Percentiles rank a stretch among this genome's conserved stretches.
Conservation (phyloP, 2,329 filamentous ascomycete genomes). For the Phaeosphaeria sp. region DNA sequence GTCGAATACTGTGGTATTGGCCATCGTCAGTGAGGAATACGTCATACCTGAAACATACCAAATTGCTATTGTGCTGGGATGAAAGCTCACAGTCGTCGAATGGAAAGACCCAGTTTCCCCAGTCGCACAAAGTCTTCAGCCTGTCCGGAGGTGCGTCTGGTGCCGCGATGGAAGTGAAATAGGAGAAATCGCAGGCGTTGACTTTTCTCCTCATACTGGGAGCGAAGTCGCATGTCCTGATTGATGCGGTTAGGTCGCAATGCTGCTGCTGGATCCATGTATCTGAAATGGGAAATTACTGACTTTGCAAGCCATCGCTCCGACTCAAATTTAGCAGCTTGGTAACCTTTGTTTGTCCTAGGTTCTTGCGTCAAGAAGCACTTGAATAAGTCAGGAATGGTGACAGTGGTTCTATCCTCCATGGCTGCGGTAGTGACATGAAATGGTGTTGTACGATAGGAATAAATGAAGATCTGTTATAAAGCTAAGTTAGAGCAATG, state of each 20-base stretch:
- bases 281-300: neutral
- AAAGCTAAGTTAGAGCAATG: neutral
- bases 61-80: neutral
- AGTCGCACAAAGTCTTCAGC: slow-evolving; percentile 6
- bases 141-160: slow-evolving; percentile 2
- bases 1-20: slow-evolving; percentile 1
- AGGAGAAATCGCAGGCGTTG: slow-evolving; percentile 5
- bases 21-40: neutral
- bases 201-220: slow-evolving; percentile 4
- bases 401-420: slow-evolving; percentile 4
- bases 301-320: slow-evolving; percentile 5
- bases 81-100: slow-evolving; percentile 4
- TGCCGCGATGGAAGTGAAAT: slow-evolving; percentile 5
- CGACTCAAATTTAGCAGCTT: slow-evolving; percentile 2
- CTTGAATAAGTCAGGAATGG: slow-evolving; percentile 3
- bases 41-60: neutral
- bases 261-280: neutral
- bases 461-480: neutral
- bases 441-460: neutral
- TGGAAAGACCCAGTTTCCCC: slow-evolving; percentile 4
- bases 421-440: neutral
- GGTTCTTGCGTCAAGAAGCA: slow-evolving; percentile 3
- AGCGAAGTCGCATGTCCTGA: slow-evolving; percentile 1
- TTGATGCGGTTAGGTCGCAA: neutral
- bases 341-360: slow-evolving; percentile 1